phyloP scores from a whole-genome alignment of 768 basidiomycete species.

The Lactarius psammicola region DNA sequence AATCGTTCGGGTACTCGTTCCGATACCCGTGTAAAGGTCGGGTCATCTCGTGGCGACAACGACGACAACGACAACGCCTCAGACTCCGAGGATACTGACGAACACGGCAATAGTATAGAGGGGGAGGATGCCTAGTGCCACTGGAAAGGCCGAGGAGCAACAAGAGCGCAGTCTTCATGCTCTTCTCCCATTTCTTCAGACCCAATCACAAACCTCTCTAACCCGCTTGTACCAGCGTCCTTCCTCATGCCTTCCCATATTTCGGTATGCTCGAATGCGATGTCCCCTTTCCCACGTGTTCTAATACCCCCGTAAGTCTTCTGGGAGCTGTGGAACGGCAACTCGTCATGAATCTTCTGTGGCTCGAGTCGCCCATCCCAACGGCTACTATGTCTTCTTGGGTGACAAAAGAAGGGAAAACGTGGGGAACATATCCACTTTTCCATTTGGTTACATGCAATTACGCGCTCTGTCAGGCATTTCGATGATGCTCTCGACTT shows the following conservation, averaged over 20 bases:
- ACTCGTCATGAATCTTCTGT: constrained; percentile 82
- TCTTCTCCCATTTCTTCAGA: constrained; percentile 74
- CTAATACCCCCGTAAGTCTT: constrained; percentile 46
- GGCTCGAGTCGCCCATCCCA: constrained; percentile 77
- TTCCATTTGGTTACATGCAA: constrained; percentile 14
- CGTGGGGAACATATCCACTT: constrained; percentile 41
- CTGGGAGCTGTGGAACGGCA: constrained; percentile 79
- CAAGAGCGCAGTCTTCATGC: constrained; percentile 44
- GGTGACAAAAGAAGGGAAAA: constrained; percentile 71
- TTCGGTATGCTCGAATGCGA: constrained; percentile 54
- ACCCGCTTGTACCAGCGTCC: constrained; percentile 80
- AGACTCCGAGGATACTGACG: constrained; percentile 5
- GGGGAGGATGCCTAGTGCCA: constrained; percentile 20
- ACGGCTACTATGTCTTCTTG: constrained; percentile 69
- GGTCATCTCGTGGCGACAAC: background rate
- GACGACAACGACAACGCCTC: background rate
- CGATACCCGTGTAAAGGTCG: background rate
- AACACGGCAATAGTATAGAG: background rate
- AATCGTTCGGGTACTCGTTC: background rate
- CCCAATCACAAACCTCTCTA: constrained; percentile 74
- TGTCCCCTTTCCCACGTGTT: background rate
- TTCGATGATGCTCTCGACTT: constrained; percentile 69
- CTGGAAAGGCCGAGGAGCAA: constrained; percentile 15
- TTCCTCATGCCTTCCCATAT: constrained; percentile 87
- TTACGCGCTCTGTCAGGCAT: constrained; percentile 44